Evolutionary conservation across 2,329 filamentous ascomycete genomes (phyloP).

Genomic region (Coniochaeta sp.): DNA sequence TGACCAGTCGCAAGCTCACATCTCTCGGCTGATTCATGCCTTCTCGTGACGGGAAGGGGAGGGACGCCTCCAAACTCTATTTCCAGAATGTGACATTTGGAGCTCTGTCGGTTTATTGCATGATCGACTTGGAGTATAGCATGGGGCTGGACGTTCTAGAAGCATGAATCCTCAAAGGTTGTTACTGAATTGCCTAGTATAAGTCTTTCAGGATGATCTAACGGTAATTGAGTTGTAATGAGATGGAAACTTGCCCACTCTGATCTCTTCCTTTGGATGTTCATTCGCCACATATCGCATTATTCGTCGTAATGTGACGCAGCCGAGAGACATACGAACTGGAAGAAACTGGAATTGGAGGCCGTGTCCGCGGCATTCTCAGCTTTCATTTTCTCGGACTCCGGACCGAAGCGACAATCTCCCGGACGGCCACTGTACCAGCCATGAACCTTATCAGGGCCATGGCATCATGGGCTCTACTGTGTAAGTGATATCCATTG

Average conservation of each 20-base stretch:
- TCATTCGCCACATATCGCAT: background rate
- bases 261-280: background rate
- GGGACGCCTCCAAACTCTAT: constrained; percentile 11
- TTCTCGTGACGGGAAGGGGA: background rate
- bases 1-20: background rate
- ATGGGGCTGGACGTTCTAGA: too few species aligned
- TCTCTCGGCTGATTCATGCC: background rate
- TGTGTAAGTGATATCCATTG: too few species aligned
- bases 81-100: background rate
- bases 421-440: background rate
- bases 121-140: background rate
- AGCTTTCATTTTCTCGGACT: background rate
- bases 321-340: too few species aligned
- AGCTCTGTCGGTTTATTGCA: background rate
- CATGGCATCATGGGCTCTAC: too few species aligned
- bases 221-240: too few species aligned
- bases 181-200: too few species aligned
- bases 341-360: background rate
- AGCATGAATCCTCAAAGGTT: background rate
- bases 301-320: too few species aligned
- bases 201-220: too few species aligned
- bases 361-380: background rate
- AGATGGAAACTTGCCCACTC: background rate
- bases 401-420: background rate
- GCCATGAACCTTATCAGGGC: too few species aligned